Base-by-base conservation (phyloP, 169 alveolate species). In the Theileria equi region DNA sequence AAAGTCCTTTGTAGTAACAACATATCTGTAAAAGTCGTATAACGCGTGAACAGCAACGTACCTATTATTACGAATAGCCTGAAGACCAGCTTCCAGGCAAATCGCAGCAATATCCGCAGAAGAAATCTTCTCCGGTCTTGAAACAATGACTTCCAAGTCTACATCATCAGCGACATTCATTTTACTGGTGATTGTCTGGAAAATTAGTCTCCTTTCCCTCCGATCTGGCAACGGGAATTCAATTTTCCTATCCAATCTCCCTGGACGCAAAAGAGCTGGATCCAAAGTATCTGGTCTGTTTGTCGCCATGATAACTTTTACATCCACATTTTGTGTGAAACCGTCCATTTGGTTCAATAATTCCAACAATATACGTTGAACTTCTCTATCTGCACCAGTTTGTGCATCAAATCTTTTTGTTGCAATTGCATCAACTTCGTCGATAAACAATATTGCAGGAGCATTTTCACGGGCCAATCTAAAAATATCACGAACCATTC, bases 401-500 rank as follows among this genome's bases (percentile, higher is more conserved):
- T 94, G 93, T 2, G 98, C 98, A 88, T 96, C 98, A 77, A 94
- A 96, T 45, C 92, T 74, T 91, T 94, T 96, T 11, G 99, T 95
- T 2, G 99, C 99, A 45, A 97, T 95, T 48, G 99, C 95, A 87
- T 97, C 99, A 28, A 98, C 97, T 71, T 97, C 99, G 79, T 98
- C 99, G 70, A 97, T 97, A 85, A 97, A 98, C 13, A 97, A 95
- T 47, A 97, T 96, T 5, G 97, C 89, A 19, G 99, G 99, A 7
- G 98, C 93, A 66, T 96, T 94, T 83, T 96, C 98, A 48, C 96
- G 92, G 6, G 98, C 98, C 80, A 73, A 59, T 1, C 73, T 32
- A 85, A 98, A 98, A 10, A 98, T 98, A 86, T 97, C 99, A 74
- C 99, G 84, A 16, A 98, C 99, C 99, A 97, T 96, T 68, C 99